Evolutionary conservation across 768 basidiomycete species (phyloP), one percentile per base, ranked within the genome.

Genomic region (Leucosporidium creatinivorum): DNA sequence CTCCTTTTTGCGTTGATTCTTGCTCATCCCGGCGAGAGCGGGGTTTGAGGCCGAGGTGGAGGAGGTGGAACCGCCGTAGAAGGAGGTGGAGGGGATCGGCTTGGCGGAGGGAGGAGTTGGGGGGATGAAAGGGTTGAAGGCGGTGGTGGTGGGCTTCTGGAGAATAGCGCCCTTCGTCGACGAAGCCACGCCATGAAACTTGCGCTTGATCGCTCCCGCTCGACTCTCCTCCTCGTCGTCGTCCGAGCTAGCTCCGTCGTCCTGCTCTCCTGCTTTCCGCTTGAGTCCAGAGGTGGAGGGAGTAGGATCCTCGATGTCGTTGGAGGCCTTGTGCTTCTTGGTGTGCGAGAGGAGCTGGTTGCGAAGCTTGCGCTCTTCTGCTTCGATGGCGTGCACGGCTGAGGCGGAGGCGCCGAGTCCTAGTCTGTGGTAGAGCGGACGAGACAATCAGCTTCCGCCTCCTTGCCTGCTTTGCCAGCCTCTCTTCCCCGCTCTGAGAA

Each of bases 1-100:
- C 26, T 58, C 54, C 60, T 70, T 70, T 47, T 67, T 67, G 44
- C 69, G 66, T 36, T 70, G 62, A 39, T 70, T 70, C 63, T 70
- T 70, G 39, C 39, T 44, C 39, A 44, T 2, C 2, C 39, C 39
- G 30, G 63, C 51, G 19, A 66, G 63, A 3, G 21, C 60, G 26
- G 25, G 25, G 0, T 26, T 19, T 1, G 33, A 48, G 4, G 12
- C 28, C 28, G 28, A 2, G 17, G 59, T 12, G 33, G 58, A 28
- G 31, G 44, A 15, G 15, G 61, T 18, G 33, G 56, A 1, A 4
- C 31, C 2, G 36, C 10, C 48, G 51, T 59, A 58, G 58, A 63
- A 68, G 5, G 67, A 52, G n/a, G 44, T 31, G 1, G 62, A 39
- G 1, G 62, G 36, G 39, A 67, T 58, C 12, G 23, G 61, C n/a